Conservation (phyloP, 805 yeast species). For the Kuraishia cidri region DNA sequence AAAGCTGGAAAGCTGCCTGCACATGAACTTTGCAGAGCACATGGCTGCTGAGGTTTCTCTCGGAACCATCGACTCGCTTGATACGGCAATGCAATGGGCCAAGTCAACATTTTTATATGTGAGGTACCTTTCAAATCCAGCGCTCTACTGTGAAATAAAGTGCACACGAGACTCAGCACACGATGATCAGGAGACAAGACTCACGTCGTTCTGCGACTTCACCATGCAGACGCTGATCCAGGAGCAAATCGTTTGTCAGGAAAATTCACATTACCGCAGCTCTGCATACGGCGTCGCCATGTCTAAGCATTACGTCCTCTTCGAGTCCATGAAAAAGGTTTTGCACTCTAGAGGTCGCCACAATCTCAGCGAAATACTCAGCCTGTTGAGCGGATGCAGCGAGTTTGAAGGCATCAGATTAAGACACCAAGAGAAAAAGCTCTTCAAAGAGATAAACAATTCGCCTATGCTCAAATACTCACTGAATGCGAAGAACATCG, state of each 20-base stretch:
- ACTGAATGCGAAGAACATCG: conserved; percentile 17
- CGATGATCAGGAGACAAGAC: conserved; percentile 17
- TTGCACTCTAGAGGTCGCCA: conserved; percentile 9
- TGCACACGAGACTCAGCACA: background rate
- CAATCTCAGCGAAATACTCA: conserved; percentile 11
- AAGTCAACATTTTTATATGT: conserved; percentile 40
- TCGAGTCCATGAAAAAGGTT: conserved; percentile 30
- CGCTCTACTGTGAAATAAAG: conserved; percentile 23
- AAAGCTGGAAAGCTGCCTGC: conserved; percentile 36
- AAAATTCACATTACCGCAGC: conserved; percentile 12
- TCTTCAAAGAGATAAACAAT: conserved; percentile 32
- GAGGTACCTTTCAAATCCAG: conserved; percentile 28
- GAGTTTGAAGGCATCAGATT: conserved; percentile 33
- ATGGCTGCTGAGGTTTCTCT: conserved; percentile 34
- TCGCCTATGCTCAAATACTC: conserved; percentile 29
- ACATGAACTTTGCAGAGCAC: conserved; percentile 27
- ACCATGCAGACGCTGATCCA: conserved; percentile 22
- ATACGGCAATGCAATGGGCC: conserved; percentile 36
- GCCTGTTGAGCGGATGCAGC: conserved; percentile 20
- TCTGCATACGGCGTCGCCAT: conserved; percentile 37
- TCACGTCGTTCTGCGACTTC: conserved; percentile 22
- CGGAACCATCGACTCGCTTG: conserved; percentile 24
- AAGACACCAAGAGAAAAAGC: conserved; percentile 32
- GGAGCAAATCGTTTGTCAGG: conserved; percentile 18
- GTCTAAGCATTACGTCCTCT: conserved; percentile 37